Evolutionary conservation across 495 filamentous ascomycete species (phyloP), one percentile per base, ranked within the genome.

Genomic region (Penicillium steckii): DNA sequence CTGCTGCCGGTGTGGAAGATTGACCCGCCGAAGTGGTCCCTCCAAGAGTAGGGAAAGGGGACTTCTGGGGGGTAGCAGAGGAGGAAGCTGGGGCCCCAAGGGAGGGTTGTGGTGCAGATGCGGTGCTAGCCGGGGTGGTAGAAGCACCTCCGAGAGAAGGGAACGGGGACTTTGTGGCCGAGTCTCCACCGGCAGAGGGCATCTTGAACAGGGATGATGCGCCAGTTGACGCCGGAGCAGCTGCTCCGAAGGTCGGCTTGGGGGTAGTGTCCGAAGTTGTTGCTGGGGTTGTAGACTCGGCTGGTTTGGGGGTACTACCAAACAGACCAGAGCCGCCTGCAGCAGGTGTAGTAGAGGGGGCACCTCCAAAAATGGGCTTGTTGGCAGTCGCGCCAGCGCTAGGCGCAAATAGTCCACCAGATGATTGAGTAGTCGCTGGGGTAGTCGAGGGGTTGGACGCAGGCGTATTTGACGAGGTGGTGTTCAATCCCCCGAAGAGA

Each of bases 1-100:
- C 64, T 48, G 77, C 62, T n/a, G 68, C 61, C 18, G 68, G 67
- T 9, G 74, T 67, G 8, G 71, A 59, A 4, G 76, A 72, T 4
- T 71, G 62, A 5, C 67, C 58, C 45, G 69, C 57, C 1, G 72
- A 67, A 4, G 71, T 59, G 37, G 72, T 50, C 10, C 67, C 70
- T 12, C 69, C 68, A 8, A 70, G 52, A 21, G 46, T 32, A 33
- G 66, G 59, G 56, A 79, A 77, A 17, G 74, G 48, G 35, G 73
- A 58, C 50, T 71, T 76, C 53, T 73, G 69, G 9, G 73, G 66
- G 21, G 73, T 62, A 30, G 63, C 56, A 18, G 71, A 67, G 25
- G 70, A 50, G 29, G 46, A 26, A 26, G 62, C 62, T 19, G 70
- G 56, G n/a, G 72, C 58, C 46, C 66, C 51, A 18, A 62, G 48